Conservation (phyloP, 2,329 filamentous ascomycete species). For the Colletotrichum eleusines region DNA sequence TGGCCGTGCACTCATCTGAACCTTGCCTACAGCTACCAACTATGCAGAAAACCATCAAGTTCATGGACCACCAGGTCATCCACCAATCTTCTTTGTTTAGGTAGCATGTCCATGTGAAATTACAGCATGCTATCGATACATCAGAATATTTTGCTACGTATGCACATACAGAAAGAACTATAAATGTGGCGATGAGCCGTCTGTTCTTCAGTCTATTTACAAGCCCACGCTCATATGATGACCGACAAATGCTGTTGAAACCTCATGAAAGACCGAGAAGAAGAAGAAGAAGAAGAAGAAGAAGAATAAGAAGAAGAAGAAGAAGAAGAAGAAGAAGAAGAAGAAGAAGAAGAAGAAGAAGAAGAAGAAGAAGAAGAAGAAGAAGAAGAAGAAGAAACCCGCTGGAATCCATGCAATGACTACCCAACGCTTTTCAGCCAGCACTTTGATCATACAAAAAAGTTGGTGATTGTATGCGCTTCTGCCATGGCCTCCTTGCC, state of each 20-base stretch:
- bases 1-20: slow-evolving; percentile 20
- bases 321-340: not conserved
- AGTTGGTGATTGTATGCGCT: slow-evolving; percentile 8
- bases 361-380: not conserved
- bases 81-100: not conserved
- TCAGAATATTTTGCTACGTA: slow-evolving; percentile 16
- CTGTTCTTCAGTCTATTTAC: slow-evolving; percentile 42
- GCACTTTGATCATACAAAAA: slow-evolving; percentile 13
- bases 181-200: slow-evolving; percentile 41
- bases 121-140: not conserved
- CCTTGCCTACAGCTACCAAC: not conserved
- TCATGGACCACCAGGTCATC: not conserved
- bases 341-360: slow-evolving; percentile 1
- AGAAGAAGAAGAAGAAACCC: slow-evolving; percentile 11
- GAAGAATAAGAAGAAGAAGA: slow-evolving; percentile 9
- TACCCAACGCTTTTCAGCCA: slow-evolving; percentile 37
- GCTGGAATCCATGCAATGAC: slow-evolving; percentile 40
- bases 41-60: not conserved
- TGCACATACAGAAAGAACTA: slow-evolving; percentile 30
- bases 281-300: slow-evolving; percentile 4
- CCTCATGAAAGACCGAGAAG: slow-evolving; percentile 11
- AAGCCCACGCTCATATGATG: slow-evolving; percentile 25
- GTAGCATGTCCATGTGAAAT: not conserved
- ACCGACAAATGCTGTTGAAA: slow-evolving; percentile 32
- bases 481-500: not conserved